Evolutionary conservation across 495 filamentous ascomycete genomes (phyloP).

Genomic region (Geopyxis carbonaria): DNA sequence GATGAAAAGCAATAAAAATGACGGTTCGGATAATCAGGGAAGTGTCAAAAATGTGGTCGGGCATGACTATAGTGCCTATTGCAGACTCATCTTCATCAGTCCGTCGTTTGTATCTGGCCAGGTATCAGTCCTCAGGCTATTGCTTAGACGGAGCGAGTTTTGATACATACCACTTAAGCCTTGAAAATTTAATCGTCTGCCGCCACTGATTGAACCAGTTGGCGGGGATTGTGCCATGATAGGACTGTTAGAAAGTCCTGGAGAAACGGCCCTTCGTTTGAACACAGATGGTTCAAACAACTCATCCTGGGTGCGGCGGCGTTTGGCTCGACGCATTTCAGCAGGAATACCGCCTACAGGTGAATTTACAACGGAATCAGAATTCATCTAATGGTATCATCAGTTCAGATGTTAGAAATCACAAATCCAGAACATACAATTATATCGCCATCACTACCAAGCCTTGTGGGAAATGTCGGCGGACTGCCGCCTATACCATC

Average conservation of each 20-base stretch:
- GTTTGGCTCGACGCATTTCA: slow-evolving; percentile 19
- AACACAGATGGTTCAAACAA: slow-evolving; percentile 65
- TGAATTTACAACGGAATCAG: slow-evolving; percentile 16
- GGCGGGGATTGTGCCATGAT: slow-evolving; percentile 18
- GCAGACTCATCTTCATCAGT: slow-evolving; percentile 95
- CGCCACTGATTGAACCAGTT: slow-evolving; percentile 27
- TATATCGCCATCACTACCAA: slow-evolving; percentile 21
- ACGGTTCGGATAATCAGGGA: too few species aligned
- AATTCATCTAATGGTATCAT: slow-evolving; percentile 20
- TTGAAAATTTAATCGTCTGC: slow-evolving; percentile 70
- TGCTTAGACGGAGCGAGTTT: not conserved
- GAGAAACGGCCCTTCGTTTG: slow-evolving; percentile 85
- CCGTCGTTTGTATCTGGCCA: slow-evolving; percentile 70
- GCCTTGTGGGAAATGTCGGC: slow-evolving; percentile 18
- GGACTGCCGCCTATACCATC: slow-evolving; percentile 21
- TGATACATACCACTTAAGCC: slow-evolving; percentile 49
- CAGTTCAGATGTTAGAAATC: not conserved
- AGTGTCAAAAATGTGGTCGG: too few species aligned
- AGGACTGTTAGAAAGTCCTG: slow-evolving; percentile 45
- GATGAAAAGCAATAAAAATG: not conserved
- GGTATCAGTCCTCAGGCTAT: slow-evolving; percentile 1
- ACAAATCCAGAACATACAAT: slow-evolving; percentile 9
- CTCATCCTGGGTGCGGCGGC: slow-evolving; percentile 42
- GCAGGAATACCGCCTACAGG: slow-evolving; percentile 15
- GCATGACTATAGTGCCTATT: too few species aligned